Evolutionary conservation across 23 red algal genomes (phyloP), one percentile per base, ranked within the genome.

Genomic region (Gracilaria caudata): DNA sequence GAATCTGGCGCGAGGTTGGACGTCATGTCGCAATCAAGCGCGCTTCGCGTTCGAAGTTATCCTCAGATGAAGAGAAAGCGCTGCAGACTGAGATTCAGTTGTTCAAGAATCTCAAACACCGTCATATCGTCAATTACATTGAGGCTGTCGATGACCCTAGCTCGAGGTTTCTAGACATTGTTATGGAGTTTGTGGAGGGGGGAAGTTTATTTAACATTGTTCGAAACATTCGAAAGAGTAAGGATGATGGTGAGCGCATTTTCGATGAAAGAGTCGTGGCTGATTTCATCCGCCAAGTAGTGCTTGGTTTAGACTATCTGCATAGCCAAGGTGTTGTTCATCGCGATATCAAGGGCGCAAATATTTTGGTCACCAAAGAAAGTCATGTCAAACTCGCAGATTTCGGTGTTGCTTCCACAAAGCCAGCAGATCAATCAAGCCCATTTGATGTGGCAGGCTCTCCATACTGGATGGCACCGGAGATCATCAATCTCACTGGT

Each of bases 391-490:
- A 99, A 73, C 87, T 99, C 16, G 86, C 97, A 28, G 97, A 99
- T 80, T 99, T 99, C 44, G 97, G 97, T n/a, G 97, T 99, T 38
- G 59, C 88, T 35, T 92, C 94, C n/a, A 99, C 86, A 32, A 98
- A 98, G 82, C 95, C 79, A 32, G 64, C 70, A 34, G 83, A 96
- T 60, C 57, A 78, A 30, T 58, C 77, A 20, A 85, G 53, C 26
- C 87, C 82, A n/a, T 47, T 94, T 43, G 95, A 98, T 64, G 90
- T 96, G n/a, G 97, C 88, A 14, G 97, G 97, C 7, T 94, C 97
- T 43, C 97, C 97, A 38, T 95, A 99, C 85, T 99, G 97, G 97
- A 99, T 99, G 97, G 97, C 97, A 20, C 97, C 97, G 43, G 97
- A 99, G 74, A 99, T 99, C 61, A 99, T 99, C 64, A 84, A 82